Conservation (phyloP, 495 filamentous ascomycete genomes). For the Platismatia glauca region DNA sequence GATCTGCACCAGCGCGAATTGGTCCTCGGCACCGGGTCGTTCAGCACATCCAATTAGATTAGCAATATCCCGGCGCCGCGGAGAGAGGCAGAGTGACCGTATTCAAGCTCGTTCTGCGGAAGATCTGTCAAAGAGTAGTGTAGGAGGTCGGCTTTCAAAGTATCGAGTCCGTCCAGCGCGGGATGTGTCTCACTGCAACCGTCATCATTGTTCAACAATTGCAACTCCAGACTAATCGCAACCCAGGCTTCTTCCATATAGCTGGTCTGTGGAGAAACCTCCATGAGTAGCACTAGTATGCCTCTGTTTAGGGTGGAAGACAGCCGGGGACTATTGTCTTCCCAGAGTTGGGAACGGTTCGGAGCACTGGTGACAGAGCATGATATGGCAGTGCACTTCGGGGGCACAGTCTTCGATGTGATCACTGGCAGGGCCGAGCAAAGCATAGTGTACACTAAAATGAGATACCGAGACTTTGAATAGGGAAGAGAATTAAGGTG, state of each 20-base stretch:
- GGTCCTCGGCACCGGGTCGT: neutral
- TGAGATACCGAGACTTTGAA: no score
- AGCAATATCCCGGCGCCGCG: neutral
- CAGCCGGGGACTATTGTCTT: neutral
- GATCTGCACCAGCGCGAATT: neutral
- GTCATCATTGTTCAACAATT: no score
- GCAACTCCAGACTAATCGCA: no score
- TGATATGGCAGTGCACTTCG: neutral
- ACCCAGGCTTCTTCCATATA: no score
- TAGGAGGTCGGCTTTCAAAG: no score
- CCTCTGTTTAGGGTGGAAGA: neutral
- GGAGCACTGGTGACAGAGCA: neutral
- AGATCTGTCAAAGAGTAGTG: neutral
- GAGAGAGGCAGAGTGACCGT: neutral
- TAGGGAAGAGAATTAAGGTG: no score
- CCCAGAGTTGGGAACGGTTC: neutral
- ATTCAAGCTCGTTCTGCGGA: neutral
- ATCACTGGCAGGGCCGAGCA: neutral
- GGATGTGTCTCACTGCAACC: no score
- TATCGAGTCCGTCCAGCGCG: no score
- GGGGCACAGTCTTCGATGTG: no score
- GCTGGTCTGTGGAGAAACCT: neutral
- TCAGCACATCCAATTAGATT: neutral
- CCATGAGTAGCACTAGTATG: neutral
- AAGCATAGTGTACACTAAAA: neutral